Evolutionary conservation across 2,329 filamentous ascomycete species (phyloP).

Genomic region (Cladosporium velox): DNA sequence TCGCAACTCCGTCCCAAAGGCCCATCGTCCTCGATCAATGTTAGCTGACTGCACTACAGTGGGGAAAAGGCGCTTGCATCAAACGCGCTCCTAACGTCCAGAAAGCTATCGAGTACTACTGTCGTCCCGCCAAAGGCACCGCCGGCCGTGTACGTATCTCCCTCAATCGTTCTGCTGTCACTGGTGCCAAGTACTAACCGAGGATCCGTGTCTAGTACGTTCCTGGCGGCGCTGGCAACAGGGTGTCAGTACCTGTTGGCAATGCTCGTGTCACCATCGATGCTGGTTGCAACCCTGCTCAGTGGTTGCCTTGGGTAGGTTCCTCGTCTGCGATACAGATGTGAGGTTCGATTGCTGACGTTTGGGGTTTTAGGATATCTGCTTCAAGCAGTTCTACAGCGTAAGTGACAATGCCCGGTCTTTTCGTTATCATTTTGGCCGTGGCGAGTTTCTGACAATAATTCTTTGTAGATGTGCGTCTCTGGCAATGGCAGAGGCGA

Average conservation of each 20-base stretch:
- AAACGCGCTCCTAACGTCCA: constrained; percentile 14
- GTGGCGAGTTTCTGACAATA: too few species aligned
- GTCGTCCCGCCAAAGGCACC: not conserved
- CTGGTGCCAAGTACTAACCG: not conserved
- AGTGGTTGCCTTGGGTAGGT: constrained; percentile 28
- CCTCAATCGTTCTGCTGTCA: not conserved
- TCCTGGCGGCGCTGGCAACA: constrained; percentile 15
- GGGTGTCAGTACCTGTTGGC: constrained; percentile 20
- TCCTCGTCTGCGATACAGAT: not conserved
- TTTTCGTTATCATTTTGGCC: too few species aligned
- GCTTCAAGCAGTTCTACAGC: constrained; percentile 21
- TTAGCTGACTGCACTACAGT: not conserved
- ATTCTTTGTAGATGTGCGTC: constrained; percentile 10
- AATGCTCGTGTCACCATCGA: constrained; percentile 23
- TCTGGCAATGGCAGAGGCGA: constrained; percentile 13
- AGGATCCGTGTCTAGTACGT: not conserved
- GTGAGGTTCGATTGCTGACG: not conserved
- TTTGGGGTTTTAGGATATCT: not conserved
- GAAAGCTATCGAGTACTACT: constrained; percentile 11
- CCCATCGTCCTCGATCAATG: not conserved
- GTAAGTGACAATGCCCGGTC: too few species aligned
- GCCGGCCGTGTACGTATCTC: not conserved
- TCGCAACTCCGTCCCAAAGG: not conserved
- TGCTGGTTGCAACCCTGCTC: constrained; percentile 26
- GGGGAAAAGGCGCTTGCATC: constrained; percentile 16